phyloP scores from a whole-genome alignment of 441 rosid species.

The Erodium trifolium region DNA sequence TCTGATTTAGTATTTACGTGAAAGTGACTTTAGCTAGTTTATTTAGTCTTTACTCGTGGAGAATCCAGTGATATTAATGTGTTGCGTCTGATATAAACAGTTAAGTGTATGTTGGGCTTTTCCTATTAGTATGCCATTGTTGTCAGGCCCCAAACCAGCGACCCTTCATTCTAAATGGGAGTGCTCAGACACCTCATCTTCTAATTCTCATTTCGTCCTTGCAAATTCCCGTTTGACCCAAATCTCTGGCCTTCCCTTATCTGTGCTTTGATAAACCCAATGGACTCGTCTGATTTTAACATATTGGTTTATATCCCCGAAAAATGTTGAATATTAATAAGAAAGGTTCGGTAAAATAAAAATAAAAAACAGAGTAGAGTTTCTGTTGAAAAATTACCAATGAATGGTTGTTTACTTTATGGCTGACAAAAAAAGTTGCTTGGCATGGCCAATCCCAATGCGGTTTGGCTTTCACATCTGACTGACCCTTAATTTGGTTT shows the following conservation, averaged over 20 bases:
- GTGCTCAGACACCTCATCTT: too few species aligned
- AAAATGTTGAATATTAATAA: background rate
- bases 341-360: background rate
- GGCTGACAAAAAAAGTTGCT: background rate
- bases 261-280: background rate
- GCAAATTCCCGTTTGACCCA: too few species aligned
- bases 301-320: background rate
- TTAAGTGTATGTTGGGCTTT: background rate
- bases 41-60: background rate
- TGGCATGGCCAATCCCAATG: too few species aligned
- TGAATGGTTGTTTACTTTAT: background rate
- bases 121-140: background rate
- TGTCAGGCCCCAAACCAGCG: background rate
- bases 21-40: background rate
- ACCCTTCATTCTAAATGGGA: too few species aligned
- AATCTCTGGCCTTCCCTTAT: too few species aligned
- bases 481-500: slow-evolving; percentile 16
- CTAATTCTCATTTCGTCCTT: too few species aligned
- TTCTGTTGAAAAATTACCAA: background rate
- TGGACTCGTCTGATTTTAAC: background rate
- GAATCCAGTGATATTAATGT: background rate
- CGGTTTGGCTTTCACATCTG: slow-evolving; percentile 1
- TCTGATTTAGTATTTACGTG: too few species aligned
- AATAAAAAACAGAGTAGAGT: background rate
- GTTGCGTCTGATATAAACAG: background rate